Conservation (phyloP, 345 rosid species). For the Cardamine resedifolia region DNA sequence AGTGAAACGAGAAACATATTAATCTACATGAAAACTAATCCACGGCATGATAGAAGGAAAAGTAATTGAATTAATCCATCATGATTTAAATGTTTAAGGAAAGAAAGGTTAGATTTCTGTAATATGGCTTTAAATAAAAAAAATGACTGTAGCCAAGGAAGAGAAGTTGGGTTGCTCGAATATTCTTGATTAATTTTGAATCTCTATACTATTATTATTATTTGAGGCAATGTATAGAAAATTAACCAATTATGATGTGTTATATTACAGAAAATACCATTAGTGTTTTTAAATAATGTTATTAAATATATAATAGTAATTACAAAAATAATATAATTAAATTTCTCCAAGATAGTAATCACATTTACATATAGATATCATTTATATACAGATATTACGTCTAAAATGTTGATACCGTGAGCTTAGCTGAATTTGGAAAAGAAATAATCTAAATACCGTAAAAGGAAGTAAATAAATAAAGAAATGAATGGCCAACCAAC, state of each 20-base stretch:
- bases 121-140: background rate
- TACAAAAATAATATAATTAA: too few relatives aligned
- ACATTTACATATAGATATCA: too few relatives aligned
- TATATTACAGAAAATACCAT: too few relatives aligned
- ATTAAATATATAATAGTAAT: too few relatives aligned
- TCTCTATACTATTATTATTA: too few relatives aligned
- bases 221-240: too few relatives aligned
- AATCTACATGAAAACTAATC: slow-evolving; percentile 13
- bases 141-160: background rate
- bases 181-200: background rate
- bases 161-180: background rate
- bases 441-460: slow-evolving; percentile 1
- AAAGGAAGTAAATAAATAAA: background rate
- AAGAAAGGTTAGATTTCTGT: background rate
- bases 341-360: too few relatives aligned
- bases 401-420: background rate
- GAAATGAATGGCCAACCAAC: slow-evolving; percentile 29
- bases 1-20: slow-evolving; percentile 13
- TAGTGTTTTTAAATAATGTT: too few relatives aligned
- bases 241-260: too few relatives aligned
- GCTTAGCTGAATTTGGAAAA: slow-evolving; percentile 11
- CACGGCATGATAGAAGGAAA: slow-evolving; percentile 38
- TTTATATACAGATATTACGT: background rate
- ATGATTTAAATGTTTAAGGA: background rate
- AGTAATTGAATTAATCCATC: slow-evolving; percentile 21